phyloP scores from a whole-genome alignment of 108 stramenopile genomes.

The Schizochytrium sp. region DNA sequence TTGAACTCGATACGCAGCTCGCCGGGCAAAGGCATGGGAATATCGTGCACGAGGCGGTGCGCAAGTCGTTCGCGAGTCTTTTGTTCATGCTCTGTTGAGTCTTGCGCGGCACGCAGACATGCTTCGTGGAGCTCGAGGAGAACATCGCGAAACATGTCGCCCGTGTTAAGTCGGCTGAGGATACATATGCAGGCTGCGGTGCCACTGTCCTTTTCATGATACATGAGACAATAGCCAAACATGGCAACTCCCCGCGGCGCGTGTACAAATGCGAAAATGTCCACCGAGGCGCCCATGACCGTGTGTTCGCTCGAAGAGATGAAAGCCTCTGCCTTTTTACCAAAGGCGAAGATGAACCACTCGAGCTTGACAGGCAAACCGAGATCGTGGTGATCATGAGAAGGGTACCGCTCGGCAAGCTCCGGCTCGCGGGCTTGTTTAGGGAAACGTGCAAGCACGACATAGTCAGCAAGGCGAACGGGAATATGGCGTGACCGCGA shows the following conservation, averaged over 20 bases:
- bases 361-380: neutral
- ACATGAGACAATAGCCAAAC: conserved; percentile 2
- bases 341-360: conserved; percentile 10
- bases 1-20: neutral
- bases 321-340: neutral
- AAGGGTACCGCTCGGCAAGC: neutral
- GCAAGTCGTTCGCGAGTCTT: neutral
- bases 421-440: neutral
- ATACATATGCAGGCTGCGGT: neutral
- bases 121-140: neutral
- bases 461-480: neutral
- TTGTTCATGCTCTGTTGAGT: neutral
- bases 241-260: conserved; percentile 2
- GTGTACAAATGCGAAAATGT: neutral
- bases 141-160: neutral
- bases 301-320: neutral
- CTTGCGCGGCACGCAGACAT: neutral
- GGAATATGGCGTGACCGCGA: neutral
- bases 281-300: neutral
- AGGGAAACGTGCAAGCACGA: neutral
- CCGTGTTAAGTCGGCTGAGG: neutral
- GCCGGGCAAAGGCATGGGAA: neutral
- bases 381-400: neutral
- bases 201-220: neutral
- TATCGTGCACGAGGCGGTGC: neutral